Conservation (phyloP, 441 rosid genomes). For the Adansonia madagascariensis region DNA sequence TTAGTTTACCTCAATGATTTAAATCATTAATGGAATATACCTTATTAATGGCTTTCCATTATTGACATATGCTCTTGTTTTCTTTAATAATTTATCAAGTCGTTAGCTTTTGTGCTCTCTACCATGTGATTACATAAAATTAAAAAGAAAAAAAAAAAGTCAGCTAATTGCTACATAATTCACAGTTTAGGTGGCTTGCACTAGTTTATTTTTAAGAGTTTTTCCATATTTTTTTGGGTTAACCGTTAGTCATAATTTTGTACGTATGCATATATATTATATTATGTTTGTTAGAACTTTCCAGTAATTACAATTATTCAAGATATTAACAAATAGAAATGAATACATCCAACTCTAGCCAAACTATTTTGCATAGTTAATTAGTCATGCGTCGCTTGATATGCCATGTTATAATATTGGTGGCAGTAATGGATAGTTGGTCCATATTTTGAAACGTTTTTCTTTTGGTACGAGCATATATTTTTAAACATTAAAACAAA, state of each 20-base stretch:
- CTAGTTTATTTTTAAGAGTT: background rate
- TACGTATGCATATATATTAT: too few species aligned
- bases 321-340: too few species aligned
- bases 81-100: background rate
- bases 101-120: background rate
- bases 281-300: background rate
- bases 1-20: slow-evolving; percentile 27
- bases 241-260: background rate
- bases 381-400: too few species aligned
- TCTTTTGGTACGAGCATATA: too few species aligned
- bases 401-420: too few species aligned
- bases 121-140: background rate
- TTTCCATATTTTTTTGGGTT: background rate
- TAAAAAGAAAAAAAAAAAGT: background rate
- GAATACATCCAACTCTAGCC: too few species aligned
- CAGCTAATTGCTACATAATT: background rate
- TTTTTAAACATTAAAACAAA: too few species aligned
- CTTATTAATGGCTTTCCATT: slow-evolving; percentile 20
- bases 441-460: too few species aligned
- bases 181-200: background rate
- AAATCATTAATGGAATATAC: slow-evolving; percentile 11
- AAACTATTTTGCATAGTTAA: too few species aligned
- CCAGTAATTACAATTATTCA: background rate
- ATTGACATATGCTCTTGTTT: background rate
- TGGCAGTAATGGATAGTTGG: too few species aligned